These are phyloP conservation scores for Triticum timopheevii DNA, from an alignment of 176 grass and related monocot genomes.

Conservation along the genomic window DNA sequence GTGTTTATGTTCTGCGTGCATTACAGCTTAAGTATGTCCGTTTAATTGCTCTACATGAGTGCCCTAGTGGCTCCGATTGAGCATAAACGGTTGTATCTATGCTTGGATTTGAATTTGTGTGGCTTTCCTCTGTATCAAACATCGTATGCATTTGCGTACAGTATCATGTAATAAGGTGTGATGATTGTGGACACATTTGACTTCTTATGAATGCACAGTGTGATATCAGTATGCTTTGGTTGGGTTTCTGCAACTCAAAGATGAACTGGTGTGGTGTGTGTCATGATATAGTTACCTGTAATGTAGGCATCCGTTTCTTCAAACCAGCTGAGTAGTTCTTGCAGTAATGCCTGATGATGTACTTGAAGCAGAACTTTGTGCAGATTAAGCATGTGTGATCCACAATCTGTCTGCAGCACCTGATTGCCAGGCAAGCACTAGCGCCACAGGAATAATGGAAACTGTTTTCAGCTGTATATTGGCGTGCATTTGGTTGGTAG, in stretches of 20 bases:
- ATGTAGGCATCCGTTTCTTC: background rate
- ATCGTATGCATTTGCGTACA: background rate
- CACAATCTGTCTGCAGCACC: background rate
- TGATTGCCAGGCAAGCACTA: background rate
- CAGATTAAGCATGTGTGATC: background rate
- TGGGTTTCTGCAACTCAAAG: background rate
- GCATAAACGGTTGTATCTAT: background rate
- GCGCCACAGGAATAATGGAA: background rate
- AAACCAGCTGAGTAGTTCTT: background rate
- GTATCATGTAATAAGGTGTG: background rate
- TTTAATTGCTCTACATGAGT: background rate
- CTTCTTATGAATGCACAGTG: background rate
- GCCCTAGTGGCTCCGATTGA: background rate
- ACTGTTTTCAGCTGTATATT: background rate
- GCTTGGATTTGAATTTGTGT: background rate
- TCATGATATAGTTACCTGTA: background rate
- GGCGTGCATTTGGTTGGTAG: background rate
- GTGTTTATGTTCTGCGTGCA: too few species aligned
- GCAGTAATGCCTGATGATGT: background rate
- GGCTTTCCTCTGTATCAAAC: background rate
- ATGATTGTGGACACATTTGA: background rate
- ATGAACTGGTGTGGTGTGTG: background rate
- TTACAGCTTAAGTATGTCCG: background rate
- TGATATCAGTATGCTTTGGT: background rate
- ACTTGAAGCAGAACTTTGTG: background rate